Evolutionary conservation across 1,139 yeast genomes (phyloP).

Genomic region (Blastobotrys malaysiensis): DNA sequence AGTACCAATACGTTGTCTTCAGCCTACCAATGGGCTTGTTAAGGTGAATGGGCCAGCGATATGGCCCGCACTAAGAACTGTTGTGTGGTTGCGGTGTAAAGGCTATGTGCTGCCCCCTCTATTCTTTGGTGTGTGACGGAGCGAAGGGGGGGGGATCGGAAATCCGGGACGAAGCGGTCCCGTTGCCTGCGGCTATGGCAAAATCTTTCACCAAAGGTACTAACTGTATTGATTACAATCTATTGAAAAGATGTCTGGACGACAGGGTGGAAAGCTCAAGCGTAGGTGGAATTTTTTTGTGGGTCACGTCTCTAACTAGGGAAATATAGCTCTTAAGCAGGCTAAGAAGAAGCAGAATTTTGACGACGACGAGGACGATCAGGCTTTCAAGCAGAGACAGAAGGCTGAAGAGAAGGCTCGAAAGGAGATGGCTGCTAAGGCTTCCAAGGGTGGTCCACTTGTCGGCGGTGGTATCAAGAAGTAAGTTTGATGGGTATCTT

Average conservation of each 20-base stretch:
- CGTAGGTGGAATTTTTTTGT: slow-evolving; percentile 32
- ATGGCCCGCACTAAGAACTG: not conserved
- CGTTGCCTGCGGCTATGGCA: not conserved
- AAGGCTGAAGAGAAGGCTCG: slow-evolving; percentile 91
- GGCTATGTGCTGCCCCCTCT: not conserved
- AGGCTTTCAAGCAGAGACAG: slow-evolving; percentile 88
- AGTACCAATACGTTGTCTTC: not conserved
- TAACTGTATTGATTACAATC: not conserved
- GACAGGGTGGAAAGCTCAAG: slow-evolving; percentile 42
- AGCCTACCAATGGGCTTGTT: not conserved
- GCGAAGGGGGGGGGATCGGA: not conserved
- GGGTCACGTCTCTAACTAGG: not conserved
- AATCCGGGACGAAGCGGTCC: not conserved
- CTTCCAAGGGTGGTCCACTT: slow-evolving; percentile 85
- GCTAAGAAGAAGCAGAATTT: slow-evolving; percentile 61
- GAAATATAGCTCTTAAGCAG: slow-evolving; percentile 33
- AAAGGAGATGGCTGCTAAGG: slow-evolving; percentile 84
- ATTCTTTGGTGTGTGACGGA: not conserved
- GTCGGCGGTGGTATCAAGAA: slow-evolving; percentile 95
- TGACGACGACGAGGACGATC: slow-evolving; percentile 77
- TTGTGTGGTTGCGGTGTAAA: not conserved
- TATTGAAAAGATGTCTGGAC: slow-evolving; percentile 40
- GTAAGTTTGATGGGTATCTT: slow-evolving; percentile 30
- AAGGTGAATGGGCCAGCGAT: not conserved
- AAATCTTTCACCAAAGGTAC: not conserved